phyloP scores from a whole-genome alignment of 2,329 filamentous ascomycete species.

The Colletotrichum theobromicola region DNA sequence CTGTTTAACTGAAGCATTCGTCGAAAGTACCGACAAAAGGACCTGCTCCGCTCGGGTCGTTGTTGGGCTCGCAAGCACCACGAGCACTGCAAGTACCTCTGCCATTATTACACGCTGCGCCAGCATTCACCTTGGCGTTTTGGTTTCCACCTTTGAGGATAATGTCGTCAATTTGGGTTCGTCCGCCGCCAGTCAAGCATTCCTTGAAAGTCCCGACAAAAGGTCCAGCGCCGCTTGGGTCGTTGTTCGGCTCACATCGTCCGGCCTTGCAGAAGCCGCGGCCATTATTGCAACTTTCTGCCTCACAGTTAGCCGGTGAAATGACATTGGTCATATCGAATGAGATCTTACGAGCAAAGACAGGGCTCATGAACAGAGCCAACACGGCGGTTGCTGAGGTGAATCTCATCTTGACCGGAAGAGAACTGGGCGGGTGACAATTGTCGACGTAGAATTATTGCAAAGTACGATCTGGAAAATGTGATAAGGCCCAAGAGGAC shows the following conservation, averaged over 20 bases:
- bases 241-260: background rate
- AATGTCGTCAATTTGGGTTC: background rate
- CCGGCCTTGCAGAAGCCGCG: background rate
- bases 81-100: background rate
- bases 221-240: background rate
- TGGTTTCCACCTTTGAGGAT: background rate
- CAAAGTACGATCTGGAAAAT: accelerated
- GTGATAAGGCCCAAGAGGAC: background rate
- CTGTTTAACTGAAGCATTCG: background rate
- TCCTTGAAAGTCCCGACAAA: background rate
- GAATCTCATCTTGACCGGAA: background rate
- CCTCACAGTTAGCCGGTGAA: background rate
- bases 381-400: background rate
- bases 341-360: background rate
- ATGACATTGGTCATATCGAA: background rate
- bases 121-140: background rate
- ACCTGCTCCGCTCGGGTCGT: background rate
- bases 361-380: background rate
- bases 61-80: background rate
- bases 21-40: background rate
- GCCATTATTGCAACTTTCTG: background rate
- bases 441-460: background rate
- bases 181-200: background rate
- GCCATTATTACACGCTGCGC: background rate
- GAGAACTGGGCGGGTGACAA: accelerated